Evolutionary conservation across 1,284 basidiomycete genomes (phyloP).

Genomic region (Apiotrichum domesticum): DNA sequence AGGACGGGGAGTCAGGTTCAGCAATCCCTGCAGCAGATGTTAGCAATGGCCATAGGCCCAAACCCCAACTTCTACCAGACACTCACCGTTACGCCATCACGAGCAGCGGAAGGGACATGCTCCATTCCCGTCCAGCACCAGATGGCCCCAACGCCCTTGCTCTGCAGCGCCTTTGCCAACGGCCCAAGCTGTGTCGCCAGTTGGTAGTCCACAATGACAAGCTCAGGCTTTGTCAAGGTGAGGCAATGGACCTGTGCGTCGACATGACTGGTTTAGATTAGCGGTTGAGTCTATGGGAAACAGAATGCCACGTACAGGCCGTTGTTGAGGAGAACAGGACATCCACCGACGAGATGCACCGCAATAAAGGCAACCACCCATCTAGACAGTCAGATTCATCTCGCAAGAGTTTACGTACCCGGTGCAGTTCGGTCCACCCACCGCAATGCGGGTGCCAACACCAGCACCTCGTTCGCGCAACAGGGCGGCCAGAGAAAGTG

Average conservation of each 20-base stretch:
- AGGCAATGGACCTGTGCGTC: conserved; percentile 33
- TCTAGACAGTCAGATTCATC: conserved; percentile 4
- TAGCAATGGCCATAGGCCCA: background rate
- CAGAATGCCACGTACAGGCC: conserved; percentile 10
- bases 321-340: conserved; percentile 35
- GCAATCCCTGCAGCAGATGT: conserved; percentile 1
- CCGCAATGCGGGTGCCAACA: conserved; percentile 28
- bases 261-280: background rate
- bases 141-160: conserved; percentile 3
- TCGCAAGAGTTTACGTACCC: background rate
- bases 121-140: conserved; percentile 1
- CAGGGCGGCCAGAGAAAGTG: conserved; percentile 25
- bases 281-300: background rate
- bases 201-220: conserved; percentile 33
- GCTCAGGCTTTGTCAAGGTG: conserved; percentile 20
- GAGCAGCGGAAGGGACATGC: background rate
- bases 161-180: background rate
- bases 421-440: conserved; percentile 36
- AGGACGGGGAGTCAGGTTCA: background rate
- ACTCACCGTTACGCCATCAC: background rate
- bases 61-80: background rate
- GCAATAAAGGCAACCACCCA: conserved; percentile 38
- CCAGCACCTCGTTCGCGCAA: conserved; percentile 28
- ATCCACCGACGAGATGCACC: conserved; percentile 35
- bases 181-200: conserved; percentile 21